phyloP scores from a whole-genome alignment of 78 protist genomes.

The Cavenderia fasciculata region DNA sequence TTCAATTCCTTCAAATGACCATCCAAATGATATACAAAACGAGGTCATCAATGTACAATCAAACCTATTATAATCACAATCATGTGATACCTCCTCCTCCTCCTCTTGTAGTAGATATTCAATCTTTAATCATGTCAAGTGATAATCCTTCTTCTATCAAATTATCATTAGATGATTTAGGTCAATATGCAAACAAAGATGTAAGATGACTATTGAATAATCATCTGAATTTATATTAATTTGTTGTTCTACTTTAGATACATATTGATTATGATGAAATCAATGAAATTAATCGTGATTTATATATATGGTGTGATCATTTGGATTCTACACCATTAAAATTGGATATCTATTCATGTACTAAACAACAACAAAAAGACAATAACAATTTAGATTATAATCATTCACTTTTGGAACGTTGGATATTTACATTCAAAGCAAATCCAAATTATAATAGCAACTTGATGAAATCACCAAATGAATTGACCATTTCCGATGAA shows the following conservation, averaged over 20 bases:
- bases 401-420: conserved; percentile 40
- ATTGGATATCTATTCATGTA: neutral
- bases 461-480: neutral
- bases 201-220: neutral
- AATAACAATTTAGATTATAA: neutral
- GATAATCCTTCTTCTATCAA: conserved; percentile 7
- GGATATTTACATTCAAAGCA: conserved; percentile 53
- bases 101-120: neutral
- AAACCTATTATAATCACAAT: neutral
- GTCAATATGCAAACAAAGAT: neutral
- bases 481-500: conserved; percentile 33
- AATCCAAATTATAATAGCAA: neutral
- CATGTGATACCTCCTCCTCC: neutral
- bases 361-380: neutral
- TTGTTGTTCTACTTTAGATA: conserved; percentile 1
- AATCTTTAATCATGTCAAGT: neutral
- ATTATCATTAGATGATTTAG: neutral
- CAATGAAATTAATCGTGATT: conserved; percentile 71
- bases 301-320: conserved; percentile 62
- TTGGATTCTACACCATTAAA: conserved; percentile 9
- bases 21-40: conserved; percentile 50
- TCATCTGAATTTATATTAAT: neutral
- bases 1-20: conserved; percentile 53
- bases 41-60: neutral
- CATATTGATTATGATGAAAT: conserved; percentile 46